Base-by-base conservation (phyloP, 805 yeast species). In the Lachancea mirantina region DNA sequence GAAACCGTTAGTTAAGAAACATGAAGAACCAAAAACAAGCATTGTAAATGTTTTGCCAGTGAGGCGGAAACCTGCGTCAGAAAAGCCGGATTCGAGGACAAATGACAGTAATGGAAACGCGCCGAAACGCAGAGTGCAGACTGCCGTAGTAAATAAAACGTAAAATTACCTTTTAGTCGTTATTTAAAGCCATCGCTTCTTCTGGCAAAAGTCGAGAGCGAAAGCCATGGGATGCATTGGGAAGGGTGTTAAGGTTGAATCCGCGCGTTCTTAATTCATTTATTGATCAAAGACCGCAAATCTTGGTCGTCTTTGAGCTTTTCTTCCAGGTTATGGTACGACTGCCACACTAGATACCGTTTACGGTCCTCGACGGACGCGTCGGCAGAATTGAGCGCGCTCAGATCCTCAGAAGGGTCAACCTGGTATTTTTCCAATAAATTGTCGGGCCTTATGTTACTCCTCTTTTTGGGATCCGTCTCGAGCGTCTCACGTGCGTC, bases 291-390 rank as follows among this genome's bases (percentile, higher is more conserved):
- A 14, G 30, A 28, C 13, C 29, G 22, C 18, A 42, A 32, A 19
- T 41, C 36, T 9, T 34, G 24, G 30, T 49, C 52, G 5, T 27
- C 33, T 14, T 37, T 34, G 16, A 50, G 20, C 8, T 34, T 28
- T 24, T 40, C 38, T 35, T 62, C 72, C 54, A 84, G 61, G 50
- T 78, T 69, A 43, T 65, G 57, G 43, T 87, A 70, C 1, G 87
- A 84, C 35, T 67, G 63, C 50, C 72, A 52, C 25, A 80, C 67
- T 78, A 81, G 68, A 23, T 38, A 46, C 31, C 43, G 49, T 40
- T 55, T 55, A 19, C 59, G 52, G 16, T 51, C 55, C 15, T 46
- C 44, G 11, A 52, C 42, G 35, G 48, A 50, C 19, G 46, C 32
- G 14, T 39, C 49, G 16, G 32, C 34, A 34, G 35, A 36, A 8